phyloP scores from a whole-genome alignment of 1,284 basidiomycete genomes.

The Austroboletus olivaceoglutinosus region DNA sequence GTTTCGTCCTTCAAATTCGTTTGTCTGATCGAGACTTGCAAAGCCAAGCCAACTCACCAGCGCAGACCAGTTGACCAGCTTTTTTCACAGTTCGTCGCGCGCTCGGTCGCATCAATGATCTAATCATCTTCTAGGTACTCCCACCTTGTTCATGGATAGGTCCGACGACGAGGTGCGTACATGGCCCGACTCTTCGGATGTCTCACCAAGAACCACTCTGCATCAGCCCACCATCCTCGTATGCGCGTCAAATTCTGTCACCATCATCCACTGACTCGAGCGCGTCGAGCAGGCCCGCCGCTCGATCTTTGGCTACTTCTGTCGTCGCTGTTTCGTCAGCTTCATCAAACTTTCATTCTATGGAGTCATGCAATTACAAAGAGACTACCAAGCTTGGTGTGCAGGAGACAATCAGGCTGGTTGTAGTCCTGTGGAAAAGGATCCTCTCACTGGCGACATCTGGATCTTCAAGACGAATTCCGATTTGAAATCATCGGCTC shows the following conservation, averaged over 20 bases:
- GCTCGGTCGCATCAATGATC: constrained; percentile 1
- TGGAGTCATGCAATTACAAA: constrained; percentile 59
- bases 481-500: constrained; percentile 65
- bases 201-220: constrained; percentile 2
- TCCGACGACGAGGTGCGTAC: constrained; percentile 43
- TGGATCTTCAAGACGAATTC: constrained; percentile 63
- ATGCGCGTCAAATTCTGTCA: constrained; percentile 3
- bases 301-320: constrained; percentile 79
- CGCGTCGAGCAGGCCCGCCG: constrained; percentile 43
- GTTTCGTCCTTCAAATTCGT: not conserved
- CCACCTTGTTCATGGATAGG: constrained; percentile 55
- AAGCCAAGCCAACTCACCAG: constrained; percentile 53
- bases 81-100: constrained; percentile 54
- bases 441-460: constrained; percentile 56
- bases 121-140: constrained; percentile 38
- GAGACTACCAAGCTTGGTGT: constrained; percentile 66
- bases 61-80: constrained; percentile 58
- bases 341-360: constrained; percentile 73
- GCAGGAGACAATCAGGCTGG: constrained; percentile 45
- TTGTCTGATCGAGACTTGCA: constrained; percentile 15
- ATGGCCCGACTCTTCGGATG: not conserved
- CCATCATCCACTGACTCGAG: not conserved
- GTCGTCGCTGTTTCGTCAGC: constrained; percentile 67
- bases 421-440: constrained; percentile 52
- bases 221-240: constrained; percentile 31